phyloP scores from a whole-genome alignment of 1,284 basidiomycete species.

The Paramarasmius palmivorus region DNA sequence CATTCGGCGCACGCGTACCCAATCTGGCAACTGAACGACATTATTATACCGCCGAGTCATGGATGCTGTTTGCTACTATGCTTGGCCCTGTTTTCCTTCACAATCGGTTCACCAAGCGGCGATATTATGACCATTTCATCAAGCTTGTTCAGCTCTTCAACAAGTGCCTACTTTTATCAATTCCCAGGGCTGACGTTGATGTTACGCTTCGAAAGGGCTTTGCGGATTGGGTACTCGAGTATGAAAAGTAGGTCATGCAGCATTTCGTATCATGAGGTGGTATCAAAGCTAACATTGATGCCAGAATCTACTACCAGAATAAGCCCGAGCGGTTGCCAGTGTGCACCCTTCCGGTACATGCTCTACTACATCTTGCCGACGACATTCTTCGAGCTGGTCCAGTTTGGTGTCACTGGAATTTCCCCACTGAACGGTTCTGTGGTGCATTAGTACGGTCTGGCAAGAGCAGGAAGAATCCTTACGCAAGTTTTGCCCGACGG shows the following conservation, averaged over 20 bases:
- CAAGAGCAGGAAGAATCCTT: conserved; percentile 20
- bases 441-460: neutral
- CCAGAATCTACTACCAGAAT: conserved; percentile 26
- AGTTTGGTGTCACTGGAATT: conserved; percentile 21
- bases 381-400: conserved; percentile 17
- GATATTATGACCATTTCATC: conserved; percentile 26
- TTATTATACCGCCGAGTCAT: conserved; percentile 24
- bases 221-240: conserved; percentile 22
- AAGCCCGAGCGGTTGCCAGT: conserved; percentile 7
- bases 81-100: conserved; percentile 22
- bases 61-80: conserved; percentile 20
- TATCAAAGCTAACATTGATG: too few species aligned
- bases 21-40: conserved; percentile 27
- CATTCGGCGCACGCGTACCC: conserved; percentile 29
- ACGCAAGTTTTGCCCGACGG: conserved; percentile 26
- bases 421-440: conserved; percentile 6
- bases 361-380: conserved; percentile 20
- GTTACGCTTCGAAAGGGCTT: conserved; percentile 12
- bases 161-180: conserved; percentile 19
- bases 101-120: conserved; percentile 9
- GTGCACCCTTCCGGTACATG: conserved; percentile 22
- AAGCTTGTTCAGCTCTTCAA: conserved; percentile 20
- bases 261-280: too few species aligned
- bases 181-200: conserved; percentile 14
- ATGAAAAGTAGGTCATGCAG: too few species aligned